These are phyloP conservation scores for Ajuga reptans DNA, from an alignment of 305 asterid species.

Conservation along the genomic window DNA sequence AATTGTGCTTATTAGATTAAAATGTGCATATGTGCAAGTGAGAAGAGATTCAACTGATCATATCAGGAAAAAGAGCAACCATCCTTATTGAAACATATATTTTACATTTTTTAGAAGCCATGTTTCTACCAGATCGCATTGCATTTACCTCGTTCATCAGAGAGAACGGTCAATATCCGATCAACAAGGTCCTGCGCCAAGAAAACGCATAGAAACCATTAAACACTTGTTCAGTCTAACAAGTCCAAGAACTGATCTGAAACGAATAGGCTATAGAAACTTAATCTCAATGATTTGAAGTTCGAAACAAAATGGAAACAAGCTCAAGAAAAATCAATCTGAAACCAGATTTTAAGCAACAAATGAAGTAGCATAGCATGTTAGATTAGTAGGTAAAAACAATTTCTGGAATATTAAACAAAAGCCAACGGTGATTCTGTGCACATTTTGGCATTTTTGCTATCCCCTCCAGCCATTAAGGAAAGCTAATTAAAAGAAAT, in stretches of 20 bases:
- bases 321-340: neutral
- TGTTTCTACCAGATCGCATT: neutral
- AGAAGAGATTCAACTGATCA: constrained; percentile 6
- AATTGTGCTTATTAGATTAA: neutral
- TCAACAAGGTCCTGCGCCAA: constrained; percentile 85
- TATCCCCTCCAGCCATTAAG: constrained; percentile 11
- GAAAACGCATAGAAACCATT: constrained; percentile 16
- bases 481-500: constrained; percentile 4
- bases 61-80: neutral
- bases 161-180: constrained; percentile 63
- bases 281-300: neutral
- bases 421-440: neutral
- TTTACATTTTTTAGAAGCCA: constrained; percentile 13
- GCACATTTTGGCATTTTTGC: neutral
- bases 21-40: neutral
- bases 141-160: constrained; percentile 73
- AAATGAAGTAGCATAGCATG: neutral
- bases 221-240: neutral
- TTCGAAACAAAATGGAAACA: constrained; percentile 1
- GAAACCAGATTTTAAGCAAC: constrained; percentile 6
- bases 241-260: constrained; percentile 1
- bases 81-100: neutral
- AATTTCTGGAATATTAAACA: neutral
- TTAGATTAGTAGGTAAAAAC: neutral
- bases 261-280: neutral